A percentile compares a stretch with the other conserved stretches of the same genome.
phyloP scores from a whole-genome alignment of 208 protist species.

The Acanthamoeba lenticulata region DNA sequence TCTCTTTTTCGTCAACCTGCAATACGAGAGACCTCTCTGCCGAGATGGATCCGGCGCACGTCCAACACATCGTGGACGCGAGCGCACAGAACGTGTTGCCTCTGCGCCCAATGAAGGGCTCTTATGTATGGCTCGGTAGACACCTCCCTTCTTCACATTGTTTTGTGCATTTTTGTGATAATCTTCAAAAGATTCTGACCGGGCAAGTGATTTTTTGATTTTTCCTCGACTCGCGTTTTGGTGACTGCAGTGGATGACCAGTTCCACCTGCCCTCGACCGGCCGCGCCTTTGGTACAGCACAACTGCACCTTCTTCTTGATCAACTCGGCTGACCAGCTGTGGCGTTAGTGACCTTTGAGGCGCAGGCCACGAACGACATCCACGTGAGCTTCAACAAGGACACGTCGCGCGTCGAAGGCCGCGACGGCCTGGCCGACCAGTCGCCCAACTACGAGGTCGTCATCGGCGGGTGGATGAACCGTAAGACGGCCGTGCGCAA shows the following conservation, averaged over 20 bases:
- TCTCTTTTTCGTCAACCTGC: too few relatives aligned
- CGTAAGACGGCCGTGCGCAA: constrained; percentile 40
- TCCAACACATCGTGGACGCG: neutral
- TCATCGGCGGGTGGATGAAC: constrained; percentile 54
- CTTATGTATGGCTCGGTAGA: constrained; percentile 47
- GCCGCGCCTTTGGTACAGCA: neutral
- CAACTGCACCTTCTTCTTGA: neutral
- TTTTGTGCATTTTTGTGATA: too few relatives aligned
- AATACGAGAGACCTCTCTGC: neutral
- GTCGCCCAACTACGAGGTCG: constrained; percentile 45
- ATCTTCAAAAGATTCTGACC: too few relatives aligned
- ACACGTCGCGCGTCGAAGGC: constrained; percentile 4
- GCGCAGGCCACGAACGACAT: constrained; percentile 55
- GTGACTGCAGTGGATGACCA: constrained; percentile 26
- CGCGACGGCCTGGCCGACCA: constrained; percentile 30
- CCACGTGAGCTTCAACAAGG: constrained; percentile 58
- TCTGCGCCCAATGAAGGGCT: constrained; percentile 21
- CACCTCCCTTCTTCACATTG: neutral
- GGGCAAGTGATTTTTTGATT: neutral
- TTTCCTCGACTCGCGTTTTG: neutral
- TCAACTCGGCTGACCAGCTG: neutral
- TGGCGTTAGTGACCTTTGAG: constrained; percentile 28
- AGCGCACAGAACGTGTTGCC: neutral
- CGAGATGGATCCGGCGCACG: neutral
- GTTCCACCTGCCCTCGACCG: neutral